Evolutionary conservation across 331 rosid genomes (phyloP).

Genomic region (Malus hybrid): DNA sequence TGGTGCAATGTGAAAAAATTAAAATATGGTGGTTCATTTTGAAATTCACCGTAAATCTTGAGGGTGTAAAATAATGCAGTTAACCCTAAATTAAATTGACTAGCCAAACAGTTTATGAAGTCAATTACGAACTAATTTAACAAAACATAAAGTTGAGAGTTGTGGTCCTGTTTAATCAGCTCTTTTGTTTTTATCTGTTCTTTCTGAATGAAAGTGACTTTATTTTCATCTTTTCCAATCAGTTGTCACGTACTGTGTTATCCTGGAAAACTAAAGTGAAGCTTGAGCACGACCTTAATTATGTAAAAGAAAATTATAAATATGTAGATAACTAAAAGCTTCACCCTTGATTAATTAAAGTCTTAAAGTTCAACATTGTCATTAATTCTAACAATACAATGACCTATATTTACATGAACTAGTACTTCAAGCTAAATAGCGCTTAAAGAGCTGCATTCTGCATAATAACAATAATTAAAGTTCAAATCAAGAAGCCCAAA

Average conservation of each 20-base stretch:
- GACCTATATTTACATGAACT: slow-evolving; percentile 5
- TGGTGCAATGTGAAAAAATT: too few species aligned
- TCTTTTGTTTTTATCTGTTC: background rate
- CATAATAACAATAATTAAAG: background rate
- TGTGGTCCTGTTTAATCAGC: too few species aligned
- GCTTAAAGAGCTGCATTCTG: slow-evolving; percentile 2
- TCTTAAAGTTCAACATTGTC: background rate
- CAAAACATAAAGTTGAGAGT: too few species aligned
- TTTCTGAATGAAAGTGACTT: slow-evolving; percentile 21
- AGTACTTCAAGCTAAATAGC: slow-evolving; percentile 15
- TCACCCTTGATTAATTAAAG: background rate
- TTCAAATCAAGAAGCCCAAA: slow-evolving; percentile 3
- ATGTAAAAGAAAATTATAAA: background rate
- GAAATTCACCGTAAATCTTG: too few species aligned
- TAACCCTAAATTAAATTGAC: too few species aligned
- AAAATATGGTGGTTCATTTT: too few species aligned
- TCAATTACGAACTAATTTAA: too few species aligned
- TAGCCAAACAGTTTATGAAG: too few species aligned
- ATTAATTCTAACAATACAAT: background rate
- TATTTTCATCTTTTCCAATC: slow-evolving; percentile 8
- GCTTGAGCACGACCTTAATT: background rate
- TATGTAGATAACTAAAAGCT: background rate
- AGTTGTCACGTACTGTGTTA: background rate
- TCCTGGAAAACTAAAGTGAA: background rate
- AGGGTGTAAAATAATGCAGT: too few species aligned